Evolutionary conservation across 192 early-diverging fungal genomes (phyloP), one percentile per base, ranked within the genome.

Genomic region (Entomortierella parvispora): DNA sequence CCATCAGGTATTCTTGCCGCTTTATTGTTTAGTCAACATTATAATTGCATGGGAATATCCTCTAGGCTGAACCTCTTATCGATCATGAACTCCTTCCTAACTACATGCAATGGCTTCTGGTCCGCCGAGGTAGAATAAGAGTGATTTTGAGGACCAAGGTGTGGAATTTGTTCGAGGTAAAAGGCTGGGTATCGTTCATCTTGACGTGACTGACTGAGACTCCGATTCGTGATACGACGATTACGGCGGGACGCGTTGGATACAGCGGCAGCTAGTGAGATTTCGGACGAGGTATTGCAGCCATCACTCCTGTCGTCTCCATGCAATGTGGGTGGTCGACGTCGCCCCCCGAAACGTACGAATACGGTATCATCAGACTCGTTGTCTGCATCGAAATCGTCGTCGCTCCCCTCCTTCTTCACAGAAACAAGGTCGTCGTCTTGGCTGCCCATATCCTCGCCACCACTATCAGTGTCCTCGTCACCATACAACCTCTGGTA

Each of bases 1-100:
- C n/a, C n/a, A n/a, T n/a, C n/a, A n/a, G n/a, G 7, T 40, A 12
- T 40, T 40, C 37, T 40, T 40, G 37, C 7, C 37, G 12, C 12
- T 5, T 9, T 40, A 12, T 12, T n/a, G 12, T 40, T 40, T 40
- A 40, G 5, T 40, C 12, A 9, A 40, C 12, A 40, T 40, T 75
- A 75, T 34, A 75, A 26, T 4, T 44, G 62, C 62, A 66, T 55
- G 5, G 71, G 71, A 28, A 75, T 75, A 1, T 75, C 71, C 31
- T 75, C 71, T 1, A 75, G 58, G 4, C 45, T 17, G 6, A 75
- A 75, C 7, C 71, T 46, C 33, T 66, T 65, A 51, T 75, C 71
- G 10, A 66, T 58, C 57, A 75, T 61, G 23, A 75, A 60, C 42
- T 75, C 63, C 40, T 66, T 75, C 58, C 50, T 72, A 45, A 74